phyloP scores from a whole-genome alignment of 805 yeast genomes.

The Saturnispora hagleri region DNA sequence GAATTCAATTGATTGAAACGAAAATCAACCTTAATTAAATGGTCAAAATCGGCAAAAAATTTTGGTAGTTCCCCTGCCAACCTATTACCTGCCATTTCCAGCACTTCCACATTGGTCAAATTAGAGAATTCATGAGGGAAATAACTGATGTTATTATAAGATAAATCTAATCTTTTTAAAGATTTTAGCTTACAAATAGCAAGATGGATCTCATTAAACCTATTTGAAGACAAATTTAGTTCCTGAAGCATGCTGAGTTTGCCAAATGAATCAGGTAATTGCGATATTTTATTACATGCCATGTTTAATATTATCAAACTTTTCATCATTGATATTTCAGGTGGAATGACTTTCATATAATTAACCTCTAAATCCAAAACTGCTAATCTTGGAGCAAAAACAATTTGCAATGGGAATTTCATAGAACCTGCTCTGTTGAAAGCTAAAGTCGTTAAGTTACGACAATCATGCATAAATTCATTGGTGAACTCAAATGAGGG shows the following conservation, averaged over 20 bases:
- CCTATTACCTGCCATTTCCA: slow-evolving; percentile 69
- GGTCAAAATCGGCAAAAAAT: slow-evolving; percentile 41
- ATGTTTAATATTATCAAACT: slow-evolving; percentile 52
- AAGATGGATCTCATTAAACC: slow-evolving; percentile 53
- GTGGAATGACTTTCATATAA: slow-evolving; percentile 55
- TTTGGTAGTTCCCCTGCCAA: slow-evolving; percentile 44
- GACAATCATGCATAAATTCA: slow-evolving; percentile 76
- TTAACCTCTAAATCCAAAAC: slow-evolving; percentile 72
- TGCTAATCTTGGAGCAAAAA: slow-evolving; percentile 58
- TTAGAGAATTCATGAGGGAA: slow-evolving; percentile 57
- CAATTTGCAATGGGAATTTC: slow-evolving; percentile 62
- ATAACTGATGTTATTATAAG: slow-evolving; percentile 61
- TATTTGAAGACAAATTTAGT: slow-evolving; percentile 75
- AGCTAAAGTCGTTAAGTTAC: slow-evolving; percentile 55
- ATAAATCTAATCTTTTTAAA: slow-evolving; percentile 62
- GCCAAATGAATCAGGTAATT: slow-evolving; percentile 53
- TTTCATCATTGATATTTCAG: slow-evolving; percentile 42
- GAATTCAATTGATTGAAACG: slow-evolving; percentile 56
- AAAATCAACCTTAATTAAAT: slow-evolving; percentile 65
- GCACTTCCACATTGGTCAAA: slow-evolving; percentile 51
- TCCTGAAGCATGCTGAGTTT: slow-evolving; percentile 44
- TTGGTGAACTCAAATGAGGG: slow-evolving; percentile 77
- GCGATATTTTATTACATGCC: slow-evolving; percentile 64
- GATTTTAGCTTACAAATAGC: slow-evolving; percentile 50
- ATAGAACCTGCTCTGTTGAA: slow-evolving; percentile 68